A percentile compares a stretch with the other conserved stretches of the same genome.
These are phyloP conservation scores for Pseudohalonectria lignicola DNA, from an alignment of 2,329 filamentous ascomycete genomes.

Conservation along the genomic window DNA sequence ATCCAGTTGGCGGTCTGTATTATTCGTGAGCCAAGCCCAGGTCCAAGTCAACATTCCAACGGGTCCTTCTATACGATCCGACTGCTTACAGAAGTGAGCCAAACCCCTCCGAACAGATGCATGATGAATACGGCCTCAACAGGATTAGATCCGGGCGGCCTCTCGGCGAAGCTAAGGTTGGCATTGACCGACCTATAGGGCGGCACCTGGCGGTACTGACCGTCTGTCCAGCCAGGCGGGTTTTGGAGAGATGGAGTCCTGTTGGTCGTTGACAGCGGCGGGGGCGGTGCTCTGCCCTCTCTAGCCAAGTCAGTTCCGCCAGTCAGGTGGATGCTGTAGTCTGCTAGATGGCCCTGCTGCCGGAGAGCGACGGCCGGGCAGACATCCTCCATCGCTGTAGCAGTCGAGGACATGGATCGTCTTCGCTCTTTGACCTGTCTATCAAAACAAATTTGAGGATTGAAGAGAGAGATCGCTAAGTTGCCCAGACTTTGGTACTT, in stretches of 20 bases:
- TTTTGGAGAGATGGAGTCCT: slow-evolving; percentile 11
- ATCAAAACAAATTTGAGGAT: no score
- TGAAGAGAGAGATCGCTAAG: no score
- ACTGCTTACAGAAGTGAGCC: slow-evolving; percentile 14
- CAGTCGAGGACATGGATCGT: slow-evolving; percentile 4
- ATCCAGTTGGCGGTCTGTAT: not conserved
- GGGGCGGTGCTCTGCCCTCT: no score
- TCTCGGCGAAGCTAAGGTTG: slow-evolving; percentile 10
- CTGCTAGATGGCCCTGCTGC: slow-evolving; percentile 10
- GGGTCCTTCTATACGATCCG: no score
- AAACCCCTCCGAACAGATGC: slow-evolving; percentile 17
- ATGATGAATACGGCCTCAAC: slow-evolving; percentile 13
- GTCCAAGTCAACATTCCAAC: no score
- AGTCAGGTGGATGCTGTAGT: slow-evolving; percentile 17
- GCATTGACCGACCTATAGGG: slow-evolving; percentile 15
- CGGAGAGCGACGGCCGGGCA: slow-evolving; percentile 1
- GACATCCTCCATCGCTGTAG: slow-evolving; percentile 3
- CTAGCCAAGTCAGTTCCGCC: no score
- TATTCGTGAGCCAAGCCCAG: no score
- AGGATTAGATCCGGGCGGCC: slow-evolving; percentile 14
- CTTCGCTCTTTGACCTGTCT: no score
- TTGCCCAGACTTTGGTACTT: no score
- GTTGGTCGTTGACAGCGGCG: no score
- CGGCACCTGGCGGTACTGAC: slow-evolving; percentile 14
- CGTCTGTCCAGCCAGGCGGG: slow-evolving; percentile 12